A percentile compares a stretch with the other conserved stretches of the same genome.
Evolutionary conservation across 345 rosid species (phyloP).

Genomic region (Gossypium mustelinum): DNA sequence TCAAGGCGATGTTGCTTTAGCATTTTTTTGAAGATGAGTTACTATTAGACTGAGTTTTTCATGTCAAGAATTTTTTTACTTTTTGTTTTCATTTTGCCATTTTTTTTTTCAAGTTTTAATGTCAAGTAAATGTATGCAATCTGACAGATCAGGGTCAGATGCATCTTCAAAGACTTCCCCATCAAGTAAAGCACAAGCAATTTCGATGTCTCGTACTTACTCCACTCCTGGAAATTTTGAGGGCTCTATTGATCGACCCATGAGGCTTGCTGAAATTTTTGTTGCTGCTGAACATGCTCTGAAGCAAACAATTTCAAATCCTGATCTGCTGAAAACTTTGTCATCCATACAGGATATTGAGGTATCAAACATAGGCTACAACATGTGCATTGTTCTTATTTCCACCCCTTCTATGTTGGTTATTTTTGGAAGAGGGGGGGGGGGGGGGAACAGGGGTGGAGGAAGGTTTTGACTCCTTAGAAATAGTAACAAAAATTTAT

Average conservation of each 20-base stretch:
- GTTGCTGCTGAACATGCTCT: constrained; percentile 94
- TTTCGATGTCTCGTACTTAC: constrained; percentile 62
- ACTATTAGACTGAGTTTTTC: neutral
- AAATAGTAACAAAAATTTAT: neutral
- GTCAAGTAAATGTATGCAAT: constrained; percentile 23
- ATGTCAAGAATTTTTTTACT: neutral
- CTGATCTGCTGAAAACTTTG: constrained; percentile 59
- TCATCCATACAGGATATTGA: constrained; percentile 80
- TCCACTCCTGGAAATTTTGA: constrained; percentile 86
- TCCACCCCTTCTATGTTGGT: neutral
- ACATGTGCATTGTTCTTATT: neutral
- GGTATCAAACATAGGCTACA: constrained; percentile 40
- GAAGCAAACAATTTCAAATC: constrained; percentile 64
- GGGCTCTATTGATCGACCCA: constrained; percentile 77
- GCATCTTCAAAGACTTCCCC: constrained; percentile 42
- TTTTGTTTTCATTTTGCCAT: constrained; percentile 6
- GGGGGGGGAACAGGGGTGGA: neutral
- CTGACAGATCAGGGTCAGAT: constrained; percentile 74
- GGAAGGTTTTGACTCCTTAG: neutral
- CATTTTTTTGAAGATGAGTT: neutral
- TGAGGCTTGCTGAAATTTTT: constrained; percentile 94
- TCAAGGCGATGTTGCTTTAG: constrained; percentile 13
- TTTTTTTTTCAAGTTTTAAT: constrained; percentile 14
- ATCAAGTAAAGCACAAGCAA: constrained; percentile 36
- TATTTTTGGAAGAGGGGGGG: neutral